Percentiles rank a stretch among this genome's conserved stretches.
These are phyloP conservation scores for Cruciata laevipes DNA, from an alignment of 257 asterid genomes.

Conservation along the genomic window DNA sequence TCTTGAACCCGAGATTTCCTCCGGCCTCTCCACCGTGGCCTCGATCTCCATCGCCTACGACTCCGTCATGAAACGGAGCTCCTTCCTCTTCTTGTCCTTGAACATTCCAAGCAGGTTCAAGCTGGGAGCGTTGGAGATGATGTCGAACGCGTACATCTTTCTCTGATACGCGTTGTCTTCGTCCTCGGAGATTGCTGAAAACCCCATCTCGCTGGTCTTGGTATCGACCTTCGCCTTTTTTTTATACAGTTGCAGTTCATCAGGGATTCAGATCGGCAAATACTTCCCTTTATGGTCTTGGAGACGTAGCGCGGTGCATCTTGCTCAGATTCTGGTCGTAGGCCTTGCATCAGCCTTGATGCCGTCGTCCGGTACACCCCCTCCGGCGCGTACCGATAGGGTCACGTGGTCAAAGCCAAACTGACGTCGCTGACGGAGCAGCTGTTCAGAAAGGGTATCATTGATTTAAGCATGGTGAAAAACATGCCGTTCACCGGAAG, in stretches of 20 bases:
- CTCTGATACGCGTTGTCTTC: constrained; percentile 21
- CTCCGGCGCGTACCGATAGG: too few species aligned
- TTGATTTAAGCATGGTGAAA: too few species aligned
- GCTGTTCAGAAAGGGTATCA: too few species aligned
- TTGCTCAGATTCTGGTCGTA: too few species aligned
- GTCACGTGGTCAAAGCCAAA: too few species aligned
- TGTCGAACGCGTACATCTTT: constrained; percentile 63
- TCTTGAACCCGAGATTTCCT: constrained; percentile 41
- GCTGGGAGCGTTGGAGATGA: constrained; percentile 76
- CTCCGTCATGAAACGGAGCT: constrained; percentile 53
- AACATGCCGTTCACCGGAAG: too few species aligned
- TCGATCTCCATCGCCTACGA: constrained; percentile 41
- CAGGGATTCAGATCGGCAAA: too few species aligned
- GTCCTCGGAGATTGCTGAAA: constrained; percentile 17
- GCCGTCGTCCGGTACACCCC: too few species aligned
- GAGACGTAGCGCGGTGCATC: too few species aligned
- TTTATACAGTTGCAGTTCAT: constrained; percentile 58
- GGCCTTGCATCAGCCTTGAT: too few species aligned
- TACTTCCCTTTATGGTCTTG: too few species aligned
- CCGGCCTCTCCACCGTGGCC: constrained; percentile 46
- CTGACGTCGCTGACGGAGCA: too few species aligned
- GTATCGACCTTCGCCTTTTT: constrained; percentile 22
- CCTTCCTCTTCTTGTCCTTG: constrained; percentile 44
- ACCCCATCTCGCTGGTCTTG: neutral
- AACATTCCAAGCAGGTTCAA: constrained; percentile 61